A percentile compares a stretch with the other conserved stretches of the same genome.
Evolutionary conservation across 164 flowering plant genomes (phyloP).

Genomic region (Vitis cinerea): DNA sequence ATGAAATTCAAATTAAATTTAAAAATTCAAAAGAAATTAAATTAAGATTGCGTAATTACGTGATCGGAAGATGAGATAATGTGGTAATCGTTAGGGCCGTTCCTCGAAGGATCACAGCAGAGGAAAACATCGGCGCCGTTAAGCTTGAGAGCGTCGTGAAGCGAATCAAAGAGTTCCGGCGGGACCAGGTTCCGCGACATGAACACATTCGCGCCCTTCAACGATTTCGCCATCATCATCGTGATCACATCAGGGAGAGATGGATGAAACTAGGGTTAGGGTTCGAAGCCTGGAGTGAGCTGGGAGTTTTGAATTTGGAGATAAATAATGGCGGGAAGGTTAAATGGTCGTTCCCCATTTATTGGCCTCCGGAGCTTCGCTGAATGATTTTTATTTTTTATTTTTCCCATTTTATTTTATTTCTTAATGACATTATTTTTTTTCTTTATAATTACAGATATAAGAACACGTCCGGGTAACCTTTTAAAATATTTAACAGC

Average conservation of each 20-base stretch:
- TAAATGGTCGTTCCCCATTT: too few relatives aligned
- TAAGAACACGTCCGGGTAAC: too few relatives aligned
- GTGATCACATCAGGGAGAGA: neutral
- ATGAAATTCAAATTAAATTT: neutral
- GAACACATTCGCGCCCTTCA: constrained; percentile 74
- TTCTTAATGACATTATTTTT: too few relatives aligned
- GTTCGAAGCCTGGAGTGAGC: neutral
- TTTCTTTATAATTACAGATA: too few relatives aligned
- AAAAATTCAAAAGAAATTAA: neutral
- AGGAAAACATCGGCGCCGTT: constrained; percentile 77
- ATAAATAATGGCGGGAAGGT: too few relatives aligned
- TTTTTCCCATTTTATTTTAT: too few relatives aligned
- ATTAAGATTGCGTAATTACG: constrained; percentile 25
- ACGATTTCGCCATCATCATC: constrained; percentile 46
- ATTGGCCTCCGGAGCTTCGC: too few relatives aligned
- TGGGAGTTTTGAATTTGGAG: too few relatives aligned
- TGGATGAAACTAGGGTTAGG: neutral
- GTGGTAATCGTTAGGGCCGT: constrained; percentile 70
- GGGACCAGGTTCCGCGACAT: constrained; percentile 83
- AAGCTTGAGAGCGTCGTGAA: constrained; percentile 79
- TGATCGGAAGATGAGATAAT: constrained; percentile 77
- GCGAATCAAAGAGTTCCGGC: constrained; percentile 76
- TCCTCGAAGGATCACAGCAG: constrained; percentile 80
- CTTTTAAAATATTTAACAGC: too few relatives aligned
- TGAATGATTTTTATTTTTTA: too few relatives aligned